Evolutionary conservation across 495 filamentous ascomycete species (phyloP).

Genomic region (Penicillium silybi): DNA sequence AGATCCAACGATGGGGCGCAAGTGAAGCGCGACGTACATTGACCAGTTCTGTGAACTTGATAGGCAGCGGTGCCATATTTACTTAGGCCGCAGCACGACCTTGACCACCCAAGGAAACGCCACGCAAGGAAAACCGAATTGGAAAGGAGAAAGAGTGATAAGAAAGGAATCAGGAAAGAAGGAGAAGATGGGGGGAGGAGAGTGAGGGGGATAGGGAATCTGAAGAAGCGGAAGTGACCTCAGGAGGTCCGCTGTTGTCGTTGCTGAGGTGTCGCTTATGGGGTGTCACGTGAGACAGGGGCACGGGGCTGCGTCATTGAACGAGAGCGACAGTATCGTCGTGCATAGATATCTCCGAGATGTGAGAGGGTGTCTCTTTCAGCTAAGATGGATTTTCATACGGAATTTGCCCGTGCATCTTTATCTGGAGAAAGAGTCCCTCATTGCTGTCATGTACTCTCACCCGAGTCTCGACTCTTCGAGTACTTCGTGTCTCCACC

Average conservation of each 20-base stretch:
- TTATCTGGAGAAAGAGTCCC: background rate
- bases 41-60: slow-evolving; percentile 92
- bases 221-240: slow-evolving; percentile 40
- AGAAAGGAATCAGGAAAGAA: background rate
- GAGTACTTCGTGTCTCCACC: background rate
- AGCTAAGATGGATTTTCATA: background rate
- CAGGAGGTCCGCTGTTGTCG: slow-evolving; percentile 40
- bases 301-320: slow-evolving; percentile 9
- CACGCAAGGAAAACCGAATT: slow-evolving; percentile 36
- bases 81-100: slow-evolving; percentile 47
- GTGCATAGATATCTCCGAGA: background rate
- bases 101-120: slow-evolving; percentile 48
- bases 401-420: background rate
- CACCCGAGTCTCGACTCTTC: background rate
- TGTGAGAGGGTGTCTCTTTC: background rate
- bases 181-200: slow-evolving; percentile 14
- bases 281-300: slow-evolving; percentile 36
- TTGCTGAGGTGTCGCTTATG: slow-evolving; percentile 51
- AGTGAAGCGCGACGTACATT: slow-evolving; percentile 55
- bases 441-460: background rate
- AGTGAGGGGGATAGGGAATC: slow-evolving; percentile 20
- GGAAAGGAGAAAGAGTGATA: slow-evolving; percentile 6
- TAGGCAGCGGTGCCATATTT: slow-evolving; percentile 77
- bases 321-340: background rate
- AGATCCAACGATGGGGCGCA: slow-evolving; percentile 2